These are phyloP conservation scores for Xylaria flabelliformis DNA, from an alignment of 495 filamentous ascomycete genomes.

Conservation along the genomic window DNA sequence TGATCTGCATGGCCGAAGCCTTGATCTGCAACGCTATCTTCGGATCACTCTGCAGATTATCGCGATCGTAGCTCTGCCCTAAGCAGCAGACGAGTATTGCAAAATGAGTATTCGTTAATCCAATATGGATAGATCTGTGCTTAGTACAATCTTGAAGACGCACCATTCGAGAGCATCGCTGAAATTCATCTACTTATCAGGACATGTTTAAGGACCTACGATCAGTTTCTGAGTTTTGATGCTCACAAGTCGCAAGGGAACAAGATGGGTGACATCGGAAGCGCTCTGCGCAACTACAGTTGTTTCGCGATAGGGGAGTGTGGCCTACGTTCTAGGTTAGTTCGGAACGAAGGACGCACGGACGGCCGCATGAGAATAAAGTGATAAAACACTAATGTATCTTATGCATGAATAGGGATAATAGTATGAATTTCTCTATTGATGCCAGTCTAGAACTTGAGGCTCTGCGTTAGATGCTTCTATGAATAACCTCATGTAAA, in stretches of 20 bases:
- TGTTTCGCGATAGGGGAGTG: background rate
- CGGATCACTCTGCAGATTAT: background rate
- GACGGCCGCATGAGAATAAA: background rate
- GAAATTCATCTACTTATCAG: background rate
- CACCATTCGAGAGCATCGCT: background rate
- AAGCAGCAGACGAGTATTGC: background rate
- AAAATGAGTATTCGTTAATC: background rate
- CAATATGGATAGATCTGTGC: too few species aligned
- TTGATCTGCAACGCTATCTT: conserved; percentile 5
- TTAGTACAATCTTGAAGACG: background rate
- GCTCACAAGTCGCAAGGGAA: background rate
- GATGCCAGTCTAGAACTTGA: conserved; percentile 12
- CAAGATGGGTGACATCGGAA: background rate
- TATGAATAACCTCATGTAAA: background rate
- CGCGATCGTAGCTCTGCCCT: background rate
- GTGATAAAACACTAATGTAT: background rate
- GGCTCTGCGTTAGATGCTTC: conserved; percentile 10
- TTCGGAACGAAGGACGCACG: background rate
- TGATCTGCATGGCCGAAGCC: background rate
- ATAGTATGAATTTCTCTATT: background rate
- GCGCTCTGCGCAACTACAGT: background rate
- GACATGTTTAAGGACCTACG: background rate
- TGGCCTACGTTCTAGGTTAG: background rate
- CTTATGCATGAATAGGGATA: conserved; percentile 10
- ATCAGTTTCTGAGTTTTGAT: background rate